phyloP scores from a whole-genome alignment of 2,329 filamentous ascomycete genomes.

The Dryadomyces quercivorus region DNA sequence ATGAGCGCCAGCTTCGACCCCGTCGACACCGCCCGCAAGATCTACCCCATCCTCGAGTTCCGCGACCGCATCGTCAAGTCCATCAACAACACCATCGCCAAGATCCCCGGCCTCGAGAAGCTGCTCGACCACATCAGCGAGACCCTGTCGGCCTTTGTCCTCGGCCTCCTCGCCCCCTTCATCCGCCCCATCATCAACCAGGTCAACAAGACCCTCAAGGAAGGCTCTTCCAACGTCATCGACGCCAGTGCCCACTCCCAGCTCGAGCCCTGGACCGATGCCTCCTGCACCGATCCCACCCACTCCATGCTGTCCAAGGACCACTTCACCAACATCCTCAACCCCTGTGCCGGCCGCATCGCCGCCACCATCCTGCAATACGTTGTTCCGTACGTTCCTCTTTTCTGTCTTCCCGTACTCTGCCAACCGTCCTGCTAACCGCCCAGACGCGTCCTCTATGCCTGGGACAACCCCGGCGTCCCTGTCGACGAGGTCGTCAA shows the following conservation, averaged over 20 bases:
- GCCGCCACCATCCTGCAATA: conserved; percentile 73
- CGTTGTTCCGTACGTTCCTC: conserved; percentile 57
- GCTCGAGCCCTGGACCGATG: conserved; percentile 69
- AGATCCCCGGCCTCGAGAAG: conserved; percentile 80
- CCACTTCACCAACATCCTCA: conserved; percentile 69
- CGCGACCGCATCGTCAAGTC: conserved; percentile 85
- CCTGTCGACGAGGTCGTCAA: conserved; percentile 72
- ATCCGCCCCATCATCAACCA: conserved; percentile 82
- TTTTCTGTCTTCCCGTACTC: neutral
- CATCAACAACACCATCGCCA: conserved; percentile 75
- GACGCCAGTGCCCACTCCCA: conserved; percentile 60
- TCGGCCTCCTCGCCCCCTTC: conserved; percentile 84
- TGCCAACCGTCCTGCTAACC: neutral
- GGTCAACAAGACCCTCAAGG: conserved; percentile 73
- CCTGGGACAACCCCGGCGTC: conserved; percentile 80
- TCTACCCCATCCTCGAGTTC: conserved; percentile 91
- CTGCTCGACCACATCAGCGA: conserved; percentile 92
- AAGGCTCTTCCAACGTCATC: conserved; percentile 64
- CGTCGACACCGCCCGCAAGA: conserved; percentile 62
- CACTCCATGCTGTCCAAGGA: conserved; percentile 78
- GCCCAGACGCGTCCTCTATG: conserved; percentile 63
- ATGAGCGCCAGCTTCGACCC: conserved; percentile 70
- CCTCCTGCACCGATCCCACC: conserved; percentile 63
- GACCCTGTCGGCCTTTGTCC: conserved; percentile 79
- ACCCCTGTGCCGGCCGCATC: conserved; percentile 63